Percentiles rank a stretch among this genome's conserved stretches.
These are phyloP conservation scores for Fusarium sp. DNA, from an alignment of 2,329 filamentous ascomycete genomes.

Conservation along the genomic window DNA sequence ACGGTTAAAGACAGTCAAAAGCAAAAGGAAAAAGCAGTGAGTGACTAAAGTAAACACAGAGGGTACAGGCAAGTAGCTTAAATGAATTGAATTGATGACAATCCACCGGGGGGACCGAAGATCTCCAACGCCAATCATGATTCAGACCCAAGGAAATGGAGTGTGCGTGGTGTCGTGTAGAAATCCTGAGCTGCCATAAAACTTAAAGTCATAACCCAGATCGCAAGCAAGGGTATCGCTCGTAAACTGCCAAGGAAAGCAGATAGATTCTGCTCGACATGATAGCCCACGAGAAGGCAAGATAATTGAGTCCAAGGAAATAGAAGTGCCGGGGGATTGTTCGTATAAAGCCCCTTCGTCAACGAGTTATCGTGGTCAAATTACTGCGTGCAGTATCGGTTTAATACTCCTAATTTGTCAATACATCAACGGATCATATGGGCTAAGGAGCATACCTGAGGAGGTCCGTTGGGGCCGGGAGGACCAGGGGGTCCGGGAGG, in stretches of 20 bases:
- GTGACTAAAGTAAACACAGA: slow-evolving; percentile 43
- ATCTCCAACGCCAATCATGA: slow-evolving; percentile 58
- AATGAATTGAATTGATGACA: slow-evolving; percentile 53
- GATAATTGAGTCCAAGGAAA: slow-evolving; percentile 46
- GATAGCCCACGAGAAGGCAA: slow-evolving; percentile 41
- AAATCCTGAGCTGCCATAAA: slow-evolving; percentile 49
- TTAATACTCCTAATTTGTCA: slow-evolving; percentile 35
- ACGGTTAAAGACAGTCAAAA: slow-evolving; percentile 41
- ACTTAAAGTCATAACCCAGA: slow-evolving; percentile 46
- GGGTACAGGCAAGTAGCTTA: slow-evolving; percentile 45
- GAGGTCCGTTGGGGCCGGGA: slow-evolving; percentile 52
- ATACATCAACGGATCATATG: not conserved
- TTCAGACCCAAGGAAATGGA: slow-evolving; percentile 52
- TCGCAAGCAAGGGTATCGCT: slow-evolving; percentile 43
- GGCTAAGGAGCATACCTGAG: slow-evolving; percentile 51
- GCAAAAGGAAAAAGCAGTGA: slow-evolving; percentile 42
- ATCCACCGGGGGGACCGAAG: slow-evolving; percentile 50
- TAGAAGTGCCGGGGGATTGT: slow-evolving; percentile 36
- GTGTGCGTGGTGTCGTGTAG: slow-evolving; percentile 47
- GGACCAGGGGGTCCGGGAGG: slow-evolving; percentile 54
- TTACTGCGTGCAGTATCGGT: slow-evolving; percentile 34
- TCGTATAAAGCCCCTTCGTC: slow-evolving; percentile 43
- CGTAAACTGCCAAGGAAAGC: slow-evolving; percentile 40
- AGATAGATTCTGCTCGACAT: slow-evolving; percentile 35
- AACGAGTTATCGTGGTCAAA: slow-evolving; percentile 47